Conservation (phyloP, 345 rosid species). For the Gossypium anomalum region DNA sequence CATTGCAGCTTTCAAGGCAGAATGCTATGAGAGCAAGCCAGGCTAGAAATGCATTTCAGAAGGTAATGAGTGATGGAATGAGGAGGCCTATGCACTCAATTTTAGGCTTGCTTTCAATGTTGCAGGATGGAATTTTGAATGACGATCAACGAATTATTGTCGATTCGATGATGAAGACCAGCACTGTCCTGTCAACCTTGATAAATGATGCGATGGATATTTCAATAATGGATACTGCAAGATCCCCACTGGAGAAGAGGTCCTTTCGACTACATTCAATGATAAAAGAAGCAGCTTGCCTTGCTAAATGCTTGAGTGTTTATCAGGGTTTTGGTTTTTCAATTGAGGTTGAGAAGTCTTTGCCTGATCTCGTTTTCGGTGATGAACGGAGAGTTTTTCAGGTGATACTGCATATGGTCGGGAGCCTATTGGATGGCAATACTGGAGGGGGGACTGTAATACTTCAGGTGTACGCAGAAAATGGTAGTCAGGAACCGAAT, state of each 20-base stretch:
- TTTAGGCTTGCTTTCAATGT: slow-evolving; percentile 69
- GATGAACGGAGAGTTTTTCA: slow-evolving; percentile 86
- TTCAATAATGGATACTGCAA: slow-evolving; percentile 54
- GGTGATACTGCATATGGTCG: slow-evolving; percentile 87
- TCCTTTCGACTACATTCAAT: slow-evolving; percentile 57
- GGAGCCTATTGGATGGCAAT: slow-evolving; percentile 55
- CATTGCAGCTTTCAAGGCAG: slow-evolving; percentile 57
- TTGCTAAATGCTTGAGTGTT: slow-evolving; percentile 76
- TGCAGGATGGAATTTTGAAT: slow-evolving; percentile 59
- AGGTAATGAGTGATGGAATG: slow-evolving; percentile 90
- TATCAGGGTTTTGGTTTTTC: slow-evolving; percentile 56
- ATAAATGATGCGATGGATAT: slow-evolving; percentile 86
- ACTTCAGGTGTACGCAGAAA: slow-evolving; percentile 46
- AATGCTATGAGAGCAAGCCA: slow-evolving; percentile 87
- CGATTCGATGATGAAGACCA: slow-evolving; percentile 74
- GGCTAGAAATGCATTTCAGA: slow-evolving; percentile 75
- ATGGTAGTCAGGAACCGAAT: slow-evolving; percentile 61
- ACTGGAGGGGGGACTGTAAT: slow-evolving; percentile 41
- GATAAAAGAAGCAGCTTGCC: slow-evolving; percentile 69
- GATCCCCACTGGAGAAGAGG: slow-evolving; percentile 56
- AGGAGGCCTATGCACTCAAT: slow-evolving; percentile 89
- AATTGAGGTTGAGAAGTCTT: slow-evolving; percentile 59
- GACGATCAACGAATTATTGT: slow-evolving; percentile 59
- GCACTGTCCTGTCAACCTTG: slow-evolving; percentile 68
- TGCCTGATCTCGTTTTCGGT: slow-evolving; percentile 75